Evolutionary conservation across 345 rosid genomes (phyloP).

Genomic region (Eucalyptus pauciflora): DNA sequence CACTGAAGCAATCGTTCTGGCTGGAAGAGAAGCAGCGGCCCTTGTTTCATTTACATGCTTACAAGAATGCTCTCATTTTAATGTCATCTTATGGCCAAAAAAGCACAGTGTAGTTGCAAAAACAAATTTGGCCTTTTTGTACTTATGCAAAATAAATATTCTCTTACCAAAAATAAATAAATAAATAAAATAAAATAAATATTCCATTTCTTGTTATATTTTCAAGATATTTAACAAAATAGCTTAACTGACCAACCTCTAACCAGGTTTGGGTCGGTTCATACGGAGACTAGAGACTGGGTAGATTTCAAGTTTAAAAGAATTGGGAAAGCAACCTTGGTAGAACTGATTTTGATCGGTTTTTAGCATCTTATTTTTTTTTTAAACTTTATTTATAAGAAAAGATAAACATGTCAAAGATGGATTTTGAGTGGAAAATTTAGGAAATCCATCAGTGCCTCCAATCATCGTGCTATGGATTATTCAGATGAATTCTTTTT

Average conservation of each 20-base stretch:
- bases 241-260: neutral
- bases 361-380: neutral
- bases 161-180: too few species aligned
- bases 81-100: neutral
- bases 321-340: neutral
- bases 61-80: neutral
- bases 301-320: neutral
- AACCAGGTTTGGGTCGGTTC: accelerated
- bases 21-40: neutral
- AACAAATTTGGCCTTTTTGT: neutral
- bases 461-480: accelerated
- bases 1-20: neutral
- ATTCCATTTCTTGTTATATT: neutral
- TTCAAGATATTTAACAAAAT: neutral
- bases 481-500: neutral
- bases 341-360: neutral
- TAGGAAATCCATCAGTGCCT: neutral
- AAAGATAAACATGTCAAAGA: accelerated
- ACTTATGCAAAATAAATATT: neutral
- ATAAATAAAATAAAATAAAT: neutral
- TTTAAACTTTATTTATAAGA: neutral
- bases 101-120: neutral
- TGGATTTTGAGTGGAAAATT: neutral
- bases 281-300: accelerated
- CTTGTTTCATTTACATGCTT: neutral